These are phyloP conservation scores for Backusella luteola DNA, from an alignment of 192 early-diverging fungal genomes.

Conservation along the genomic window DNA sequence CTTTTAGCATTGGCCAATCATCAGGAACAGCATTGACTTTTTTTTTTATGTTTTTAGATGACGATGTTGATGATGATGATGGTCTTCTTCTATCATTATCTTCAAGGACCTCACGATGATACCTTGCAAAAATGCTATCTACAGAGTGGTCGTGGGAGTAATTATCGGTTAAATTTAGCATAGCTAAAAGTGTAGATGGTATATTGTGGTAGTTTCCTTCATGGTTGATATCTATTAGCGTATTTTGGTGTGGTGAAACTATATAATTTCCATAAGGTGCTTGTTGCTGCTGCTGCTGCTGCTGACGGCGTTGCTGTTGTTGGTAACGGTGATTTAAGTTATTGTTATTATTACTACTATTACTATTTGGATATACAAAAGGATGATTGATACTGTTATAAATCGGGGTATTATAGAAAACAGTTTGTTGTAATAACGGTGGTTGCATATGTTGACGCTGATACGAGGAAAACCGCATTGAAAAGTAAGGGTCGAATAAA, in stretches of 20 bases:
- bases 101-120: not conserved
- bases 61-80: not conserved
- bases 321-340: not conserved
- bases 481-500: not conserved
- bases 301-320: not conserved
- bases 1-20: not conserved
- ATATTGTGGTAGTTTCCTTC: not conserved
- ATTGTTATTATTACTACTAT: not conserved
- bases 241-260: not conserved
- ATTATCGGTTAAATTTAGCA: not conserved
- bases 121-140: not conserved
- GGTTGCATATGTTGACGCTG: not conserved
- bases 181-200: not conserved
- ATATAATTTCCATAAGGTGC: not conserved
- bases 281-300: not conserved
- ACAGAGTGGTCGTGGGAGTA: not conserved
- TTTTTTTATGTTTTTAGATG: not conserved
- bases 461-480: not conserved
- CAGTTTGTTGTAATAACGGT: not conserved
- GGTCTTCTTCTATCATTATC: not conserved
- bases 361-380: not conserved
- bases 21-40: not conserved
- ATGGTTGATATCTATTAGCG: not conserved
- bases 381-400: not conserved
- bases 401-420: not conserved